A percentile compares a stretch with the other conserved stretches of the same genome.
phyloP scores from a whole-genome alignment of 2,329 filamentous ascomycete species.

The Penicillium sp. region DNA sequence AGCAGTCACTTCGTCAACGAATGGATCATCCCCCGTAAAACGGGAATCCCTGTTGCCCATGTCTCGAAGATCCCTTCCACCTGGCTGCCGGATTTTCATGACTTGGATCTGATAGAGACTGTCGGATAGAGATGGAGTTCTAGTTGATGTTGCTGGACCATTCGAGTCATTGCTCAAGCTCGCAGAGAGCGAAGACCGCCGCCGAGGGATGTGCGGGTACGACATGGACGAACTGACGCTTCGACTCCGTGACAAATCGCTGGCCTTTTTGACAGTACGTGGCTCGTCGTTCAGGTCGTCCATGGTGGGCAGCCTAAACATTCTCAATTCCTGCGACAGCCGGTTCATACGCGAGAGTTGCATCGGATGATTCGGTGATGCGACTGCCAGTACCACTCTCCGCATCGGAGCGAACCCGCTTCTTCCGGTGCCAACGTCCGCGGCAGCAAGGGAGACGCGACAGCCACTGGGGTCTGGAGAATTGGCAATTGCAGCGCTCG shows the following conservation, averaged over 20 bases:
- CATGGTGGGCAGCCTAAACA: constrained; percentile 23
- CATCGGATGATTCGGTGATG: constrained; percentile 25
- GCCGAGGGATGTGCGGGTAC: constrained; percentile 24
- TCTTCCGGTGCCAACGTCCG: constrained; percentile 21
- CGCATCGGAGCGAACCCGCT: constrained; percentile 29
- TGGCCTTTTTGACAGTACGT: constrained; percentile 48
- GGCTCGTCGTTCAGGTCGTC: constrained; percentile 40
- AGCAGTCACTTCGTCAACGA: constrained; percentile 12
- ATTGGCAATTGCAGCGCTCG: constrained; percentile 30
- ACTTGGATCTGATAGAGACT: constrained; percentile 21
- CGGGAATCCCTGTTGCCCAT: background rate
- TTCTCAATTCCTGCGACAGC: constrained; percentile 22
- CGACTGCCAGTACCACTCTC: constrained; percentile 34
- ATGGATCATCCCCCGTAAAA: constrained; percentile 10
- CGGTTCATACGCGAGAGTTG: constrained; percentile 23
- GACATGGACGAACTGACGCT: constrained; percentile 10
- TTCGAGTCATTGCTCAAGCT: constrained; percentile 10
- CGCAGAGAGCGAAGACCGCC: constrained; percentile 24
- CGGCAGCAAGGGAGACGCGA: constrained; percentile 21
- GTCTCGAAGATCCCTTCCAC: background rate
- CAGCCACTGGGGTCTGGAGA: constrained; percentile 19
- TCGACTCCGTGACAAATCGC: constrained; percentile 3
- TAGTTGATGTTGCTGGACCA: constrained; percentile 18
- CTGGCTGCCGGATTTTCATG: constrained; percentile 16
- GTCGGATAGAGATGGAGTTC: constrained; percentile 21